phyloP scores from a whole-genome alignment of 257 asterid species.

The Ilex aquifolium region DNA sequence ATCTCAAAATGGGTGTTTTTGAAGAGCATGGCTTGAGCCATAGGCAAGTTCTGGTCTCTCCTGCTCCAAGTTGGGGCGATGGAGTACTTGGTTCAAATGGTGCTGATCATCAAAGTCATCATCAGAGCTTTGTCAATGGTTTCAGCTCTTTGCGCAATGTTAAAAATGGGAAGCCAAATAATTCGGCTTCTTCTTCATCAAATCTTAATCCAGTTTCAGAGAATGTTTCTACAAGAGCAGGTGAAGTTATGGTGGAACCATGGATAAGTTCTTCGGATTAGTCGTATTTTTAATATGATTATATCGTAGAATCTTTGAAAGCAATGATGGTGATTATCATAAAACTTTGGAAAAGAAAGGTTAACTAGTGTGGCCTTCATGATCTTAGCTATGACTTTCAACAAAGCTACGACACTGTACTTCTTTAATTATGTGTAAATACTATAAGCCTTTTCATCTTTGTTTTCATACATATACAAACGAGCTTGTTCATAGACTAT shows the following conservation, averaged over 20 bases:
- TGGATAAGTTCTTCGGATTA: slow-evolving; percentile 67
- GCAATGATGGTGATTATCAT: slow-evolving; percentile 35
- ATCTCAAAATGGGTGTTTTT: slow-evolving; percentile 16
- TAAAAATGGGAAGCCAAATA: not conserved
- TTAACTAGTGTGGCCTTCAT: slow-evolving; percentile 14
- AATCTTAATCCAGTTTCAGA: not conserved
- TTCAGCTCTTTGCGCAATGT: not conserved
- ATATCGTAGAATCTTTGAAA: slow-evolving; percentile 18
- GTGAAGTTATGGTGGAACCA: slow-evolving; percentile 52
- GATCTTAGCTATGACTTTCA: slow-evolving; percentile 32
- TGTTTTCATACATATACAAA: too few relatives aligned
- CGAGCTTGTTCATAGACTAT: slow-evolving; percentile 5
- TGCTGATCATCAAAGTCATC: slow-evolving; percentile 19
- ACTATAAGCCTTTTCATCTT: slow-evolving; percentile 28
- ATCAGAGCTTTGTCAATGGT: slow-evolving; percentile 5
- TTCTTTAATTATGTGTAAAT: slow-evolving; percentile 50
- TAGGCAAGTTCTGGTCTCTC: slow-evolving; percentile 22
- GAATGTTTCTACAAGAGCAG: not conserved
- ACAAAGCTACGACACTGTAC: slow-evolving; percentile 17
- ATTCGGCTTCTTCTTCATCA: too few relatives aligned
- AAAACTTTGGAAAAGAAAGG: slow-evolving; percentile 8
- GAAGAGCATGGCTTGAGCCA: slow-evolving; percentile 22
- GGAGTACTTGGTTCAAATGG: not conserved
- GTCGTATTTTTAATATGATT: slow-evolving; percentile 28
- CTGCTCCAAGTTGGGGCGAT: slow-evolving; percentile 12